Base-by-base conservation (phyloP, 371 early-diverging fungal genomes). In the Rhizopus microsporus region DNA sequence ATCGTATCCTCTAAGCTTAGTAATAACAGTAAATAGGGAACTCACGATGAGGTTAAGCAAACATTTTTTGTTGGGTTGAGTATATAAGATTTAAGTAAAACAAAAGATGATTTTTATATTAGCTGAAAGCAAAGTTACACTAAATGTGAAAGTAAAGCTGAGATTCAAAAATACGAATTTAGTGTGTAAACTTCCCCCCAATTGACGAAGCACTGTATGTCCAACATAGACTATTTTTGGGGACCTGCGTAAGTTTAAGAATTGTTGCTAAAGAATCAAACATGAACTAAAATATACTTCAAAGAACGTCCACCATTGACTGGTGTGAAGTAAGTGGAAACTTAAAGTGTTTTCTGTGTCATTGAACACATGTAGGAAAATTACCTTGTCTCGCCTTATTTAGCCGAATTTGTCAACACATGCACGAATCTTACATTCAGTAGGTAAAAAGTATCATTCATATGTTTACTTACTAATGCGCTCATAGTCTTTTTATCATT, bases 381-480 rank as follows among this genome's bases (percentile, higher is more conserved):
- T 55, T 76, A 76, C 38, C 50, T 57, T 6, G 55, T 73, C 5
- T 73, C 74, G 7, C 68, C 63, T 13, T 88, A 84, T 66, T 67
- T 91, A 52, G 90, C 90, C 56, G 91, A 92, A 67, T 88, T 84
- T 52, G 86, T 86, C 67, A 92, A 92, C 67, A 83, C 90, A 15
- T 60, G 72, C 15, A 83, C 87, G 17, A 92, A 90, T 61, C 48
- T 87, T 16, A 69, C 67, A 34, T 88, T 83, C 57, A 52, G 80
- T 71, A 72, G 69, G 60, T 53, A 35, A 12, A 38, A 15, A 16
- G 7, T 34, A 9, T 30, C 3, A 50, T 0, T n/a, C 47, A 37
- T 9, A 32, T 15, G 23, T 8, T 16, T 44, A 56, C 38, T 7
- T 38, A n/a, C 10, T 35, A 37, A 35, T 37, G 6, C 5, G 34